Base-by-base conservation (phyloP, 1,139 yeast genomes). In the Kodamaea suecica region DNA sequence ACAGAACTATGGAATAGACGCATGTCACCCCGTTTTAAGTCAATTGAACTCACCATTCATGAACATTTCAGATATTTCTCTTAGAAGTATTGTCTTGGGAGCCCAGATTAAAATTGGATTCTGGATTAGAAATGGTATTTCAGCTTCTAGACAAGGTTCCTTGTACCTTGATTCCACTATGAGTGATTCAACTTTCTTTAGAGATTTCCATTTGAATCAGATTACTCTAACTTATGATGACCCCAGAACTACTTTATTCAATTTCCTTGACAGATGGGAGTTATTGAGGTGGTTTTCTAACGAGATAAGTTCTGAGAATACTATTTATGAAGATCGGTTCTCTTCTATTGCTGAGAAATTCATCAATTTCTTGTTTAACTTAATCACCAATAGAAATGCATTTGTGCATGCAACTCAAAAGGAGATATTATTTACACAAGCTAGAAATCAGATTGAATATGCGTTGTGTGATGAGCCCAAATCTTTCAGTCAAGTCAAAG, bases 111-210 rank as follows among this genome's bases (percentile, higher is more conserved):
- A 78, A 30, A 71, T 77, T 2, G 95, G 95, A 0, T 76, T 83
- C 42, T 92, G 97, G 97, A 86, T 92, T 3, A 74, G 97, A 54
- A 92, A 92, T 53, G 86, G 86, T n/a, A 48, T 63, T 31, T 61
- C 75, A 5, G 73, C 72, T 2, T 57, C 77, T 3, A 66, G 71
- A 31, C 80, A 76, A 46, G 74, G 70, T 1, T 44, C 62, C 1
- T 45, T 63, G 25, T 66, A 68, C 39, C 49, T 57, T 27, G 66
- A 57, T 17, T 45, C 61, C 20, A 43, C 49, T 44, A 67, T 62
- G 61, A 61, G 48, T 50, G 79, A 57, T 20, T 37, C 50, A 11
- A 52, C 69, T 0, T 67, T 55, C 39, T 49, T 52, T 36, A 56
- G 73, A 35, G 87, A 81, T 48, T 54, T 83, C 17, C 81, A 76